Percentiles rank a stretch among this genome's conserved stretches.
phyloP scores from a whole-genome alignment of 2,329 filamentous ascomycete species.

The Fusarium concolor region DNA sequence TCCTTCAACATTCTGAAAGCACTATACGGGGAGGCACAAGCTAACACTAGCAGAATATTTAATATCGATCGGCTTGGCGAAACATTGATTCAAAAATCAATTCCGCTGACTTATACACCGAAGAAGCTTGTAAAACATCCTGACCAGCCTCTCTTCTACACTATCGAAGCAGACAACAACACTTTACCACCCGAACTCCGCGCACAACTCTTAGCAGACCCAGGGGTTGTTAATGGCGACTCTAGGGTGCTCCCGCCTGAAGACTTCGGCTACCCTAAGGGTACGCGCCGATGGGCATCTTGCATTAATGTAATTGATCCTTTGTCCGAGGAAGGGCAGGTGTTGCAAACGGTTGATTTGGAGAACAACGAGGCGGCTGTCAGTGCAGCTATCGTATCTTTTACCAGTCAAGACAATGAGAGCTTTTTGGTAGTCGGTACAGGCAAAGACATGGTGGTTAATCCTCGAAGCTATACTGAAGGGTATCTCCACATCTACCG shows the following conservation, averaged over 20 bases:
- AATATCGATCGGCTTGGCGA: slow-evolving; percentile 87
- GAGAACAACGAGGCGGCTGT: slow-evolving; percentile 92
- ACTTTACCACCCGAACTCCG: slow-evolving; percentile 84
- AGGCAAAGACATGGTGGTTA: slow-evolving; percentile 87
- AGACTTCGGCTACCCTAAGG: slow-evolving; percentile 90
- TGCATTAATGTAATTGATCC: slow-evolving; percentile 95
- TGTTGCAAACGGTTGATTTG: slow-evolving; percentile 83
- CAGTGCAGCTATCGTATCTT: slow-evolving; percentile 84
- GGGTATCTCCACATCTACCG: slow-evolving; percentile 95
- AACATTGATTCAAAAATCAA: slow-evolving; percentile 86
- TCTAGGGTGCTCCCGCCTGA: slow-evolving; percentile 76
- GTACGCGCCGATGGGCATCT: slow-evolving; percentile 90
- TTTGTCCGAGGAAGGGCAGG: slow-evolving; percentile 72
- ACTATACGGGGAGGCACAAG: slow-evolving; percentile 1
- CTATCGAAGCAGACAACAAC: slow-evolving; percentile 93
- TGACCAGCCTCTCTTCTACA: slow-evolving; percentile 89
- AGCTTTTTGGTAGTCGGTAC: slow-evolving; percentile 94
- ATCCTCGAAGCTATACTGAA: slow-evolving; percentile 77
- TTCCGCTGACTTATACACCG: slow-evolving; percentile 90
- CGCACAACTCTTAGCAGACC: slow-evolving; percentile 78
- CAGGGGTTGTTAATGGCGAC: slow-evolving; percentile 77
- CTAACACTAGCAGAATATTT: slow-evolving; percentile 76
- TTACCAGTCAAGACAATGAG: slow-evolving; percentile 89
- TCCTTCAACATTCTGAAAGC: slow-evolving; percentile 27
- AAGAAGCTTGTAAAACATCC: slow-evolving; percentile 89